Evolutionary conservation across 805 yeast genomes (phyloP).

Genomic region (Groenewaldozyma tartarivorans): DNA sequence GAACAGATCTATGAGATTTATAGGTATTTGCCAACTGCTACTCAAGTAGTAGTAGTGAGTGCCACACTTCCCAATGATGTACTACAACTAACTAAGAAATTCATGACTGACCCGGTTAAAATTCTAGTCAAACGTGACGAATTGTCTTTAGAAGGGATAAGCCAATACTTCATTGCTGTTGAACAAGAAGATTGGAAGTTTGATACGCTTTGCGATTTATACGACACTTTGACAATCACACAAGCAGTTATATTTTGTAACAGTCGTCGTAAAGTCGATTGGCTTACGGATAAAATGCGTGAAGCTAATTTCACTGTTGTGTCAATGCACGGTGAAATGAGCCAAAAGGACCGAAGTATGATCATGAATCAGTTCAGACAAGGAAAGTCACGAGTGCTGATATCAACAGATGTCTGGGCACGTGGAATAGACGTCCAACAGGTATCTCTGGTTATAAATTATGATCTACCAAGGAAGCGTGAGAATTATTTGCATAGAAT

Average conservation of each 20-base stretch:
- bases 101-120: constrained; percentile 90
- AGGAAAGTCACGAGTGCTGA: constrained; percentile 86
- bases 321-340: constrained; percentile 94
- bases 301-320: constrained; percentile 83
- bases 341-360: constrained; percentile 85
- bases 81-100: constrained; percentile 79
- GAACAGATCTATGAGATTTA: constrained; percentile 93
- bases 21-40: constrained; percentile 73
- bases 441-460: constrained; percentile 88
- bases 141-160: constrained; percentile 89
- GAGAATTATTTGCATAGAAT: constrained; percentile 96
- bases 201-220: constrained; percentile 87
- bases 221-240: constrained; percentile 90
- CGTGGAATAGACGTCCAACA: constrained; percentile 98
- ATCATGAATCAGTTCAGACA: constrained; percentile 94
- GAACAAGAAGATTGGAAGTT: constrained; percentile 92
- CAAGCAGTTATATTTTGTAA: constrained; percentile 98
- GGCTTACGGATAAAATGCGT: constrained; percentile 64
- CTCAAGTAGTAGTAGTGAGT: constrained; percentile 90
- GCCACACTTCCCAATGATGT: constrained; percentile 95
- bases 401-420: constrained; percentile 92
- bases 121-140: constrained; percentile 94
- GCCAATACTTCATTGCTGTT: constrained; percentile 83
- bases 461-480: constrained; percentile 81
- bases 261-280: constrained; percentile 90